Evolutionary conservation across 163 green algal species (phyloP).

Genomic region (Prototheca wickerhamii): DNA sequence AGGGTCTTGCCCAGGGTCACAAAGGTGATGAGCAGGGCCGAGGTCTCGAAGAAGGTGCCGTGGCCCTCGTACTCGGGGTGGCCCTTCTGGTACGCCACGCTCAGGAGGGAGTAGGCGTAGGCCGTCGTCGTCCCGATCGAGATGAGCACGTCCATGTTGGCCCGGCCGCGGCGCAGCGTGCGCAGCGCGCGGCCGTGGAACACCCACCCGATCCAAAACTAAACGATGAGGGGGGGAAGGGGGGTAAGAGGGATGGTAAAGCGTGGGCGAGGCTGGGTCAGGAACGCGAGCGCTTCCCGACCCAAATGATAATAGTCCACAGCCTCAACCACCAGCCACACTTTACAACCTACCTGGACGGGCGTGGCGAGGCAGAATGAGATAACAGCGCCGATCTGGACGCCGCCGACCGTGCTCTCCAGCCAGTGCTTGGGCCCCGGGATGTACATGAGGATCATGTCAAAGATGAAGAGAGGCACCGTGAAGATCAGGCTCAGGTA

Average conservation of each 20-base stretch:
- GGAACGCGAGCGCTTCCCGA: too few species aligned
- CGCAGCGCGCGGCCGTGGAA: constrained; percentile 73
- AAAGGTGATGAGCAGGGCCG: constrained; percentile 93
- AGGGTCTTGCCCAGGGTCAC: constrained; percentile 71
- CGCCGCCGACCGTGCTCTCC: constrained; percentile 30
- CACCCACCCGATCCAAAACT: constrained; percentile 73
- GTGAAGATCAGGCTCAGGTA: constrained; percentile 53
- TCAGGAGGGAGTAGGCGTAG: constrained; percentile 82
- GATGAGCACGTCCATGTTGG: constrained; percentile 99
- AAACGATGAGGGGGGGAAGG: not conserved
- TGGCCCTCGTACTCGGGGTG: constrained; percentile 12
- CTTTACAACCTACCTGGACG: constrained; percentile 44
- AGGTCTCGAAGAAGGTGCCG: constrained; percentile 89
- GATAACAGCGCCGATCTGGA: constrained; percentile 51
- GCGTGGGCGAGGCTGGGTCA: too few species aligned
- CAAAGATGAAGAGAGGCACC: constrained; percentile 76
- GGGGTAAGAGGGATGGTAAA: not conserved
- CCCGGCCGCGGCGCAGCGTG: constrained; percentile 40
- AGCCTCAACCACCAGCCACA: not conserved
- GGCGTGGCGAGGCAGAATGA: constrained; percentile 79
- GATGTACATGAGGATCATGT: constrained; percentile 76
- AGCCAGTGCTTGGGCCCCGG: constrained; percentile 8
- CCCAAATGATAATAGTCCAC: too few species aligned
- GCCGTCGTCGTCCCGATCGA: constrained; percentile 86
- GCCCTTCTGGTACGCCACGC: constrained; percentile 34